Evolutionary conservation across 2,329 filamentous ascomycete genomes (phyloP).

Genomic region (Penicillium sp.): DNA sequence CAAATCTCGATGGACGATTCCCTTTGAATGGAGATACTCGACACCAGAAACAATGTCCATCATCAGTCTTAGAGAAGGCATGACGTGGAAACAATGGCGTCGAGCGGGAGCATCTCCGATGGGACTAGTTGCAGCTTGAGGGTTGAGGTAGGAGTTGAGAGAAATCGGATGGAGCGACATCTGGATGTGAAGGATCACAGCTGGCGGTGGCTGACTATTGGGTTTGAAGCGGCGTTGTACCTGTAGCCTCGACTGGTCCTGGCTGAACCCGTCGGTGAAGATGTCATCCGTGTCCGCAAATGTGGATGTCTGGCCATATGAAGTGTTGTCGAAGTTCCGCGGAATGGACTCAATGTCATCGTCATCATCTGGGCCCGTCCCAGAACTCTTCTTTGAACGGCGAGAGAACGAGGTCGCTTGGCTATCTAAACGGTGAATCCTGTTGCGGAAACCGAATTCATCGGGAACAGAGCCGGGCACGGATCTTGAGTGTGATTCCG

Average conservation of each 20-base stretch:
- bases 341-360: conserved; percentile 50
- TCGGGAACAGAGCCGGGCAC: conserved; percentile 13
- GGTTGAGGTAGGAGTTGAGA: conserved; percentile 55
- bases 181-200: conserved; percentile 60
- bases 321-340: conserved; percentile 35
- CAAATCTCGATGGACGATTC: conserved; percentile 62
- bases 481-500: conserved; percentile 20
- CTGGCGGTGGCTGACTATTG: conserved; percentile 28
- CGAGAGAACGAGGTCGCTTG: conserved; percentile 40
- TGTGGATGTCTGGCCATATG: conserved; percentile 34
- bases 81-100: conserved; percentile 60
- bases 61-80: conserved; percentile 55
- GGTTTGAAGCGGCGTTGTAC: conserved; percentile 23
- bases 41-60: conserved; percentile 58
- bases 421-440: conserved; percentile 27
- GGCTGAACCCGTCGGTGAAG: conserved; percentile 41
- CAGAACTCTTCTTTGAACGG: conserved; percentile 39
- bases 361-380: conserved; percentile 40
- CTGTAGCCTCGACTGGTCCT: conserved; percentile 33
- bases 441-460: conserved; percentile 14
- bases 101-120: conserved; percentile 22
- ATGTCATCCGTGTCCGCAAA: conserved; percentile 36
- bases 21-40: conserved; percentile 58
- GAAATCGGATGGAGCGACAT: conserved; percentile 63
- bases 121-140: conserved; percentile 26